These are phyloP conservation scores for Collybiopsis luxurians DNA, from an alignment of 768 basidiomycete genomes.

Conservation along the genomic window DNA sequence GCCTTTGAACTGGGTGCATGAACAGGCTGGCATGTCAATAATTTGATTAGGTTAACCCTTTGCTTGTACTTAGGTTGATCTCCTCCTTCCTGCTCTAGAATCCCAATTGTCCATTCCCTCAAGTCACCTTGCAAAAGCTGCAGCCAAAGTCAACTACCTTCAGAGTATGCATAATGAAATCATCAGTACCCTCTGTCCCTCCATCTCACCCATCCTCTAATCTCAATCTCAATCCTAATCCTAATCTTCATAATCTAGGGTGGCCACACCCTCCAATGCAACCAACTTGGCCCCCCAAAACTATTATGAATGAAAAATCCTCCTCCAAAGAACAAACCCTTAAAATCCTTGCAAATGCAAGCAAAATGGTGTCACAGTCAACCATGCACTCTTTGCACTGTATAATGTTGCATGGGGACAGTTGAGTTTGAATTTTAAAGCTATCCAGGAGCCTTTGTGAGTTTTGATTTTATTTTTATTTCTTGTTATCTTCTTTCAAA, in stretches of 20 bases:
- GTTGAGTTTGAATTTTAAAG: constrained; percentile 17
- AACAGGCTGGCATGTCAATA: background rate
- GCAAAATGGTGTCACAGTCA: constrained; percentile 54
- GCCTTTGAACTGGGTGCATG: constrained; percentile 18
- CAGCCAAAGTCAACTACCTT: constrained; percentile 46
- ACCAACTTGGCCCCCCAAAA: constrained; percentile 31
- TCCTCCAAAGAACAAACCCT: constrained; percentile 32
- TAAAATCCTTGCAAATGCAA: constrained; percentile 58
- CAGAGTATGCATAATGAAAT: constrained; percentile 44
- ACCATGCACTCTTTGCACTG: constrained; percentile 56
- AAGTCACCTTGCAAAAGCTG: constrained; percentile 27
- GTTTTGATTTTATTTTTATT: constrained; percentile 2
- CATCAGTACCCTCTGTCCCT: constrained; percentile 23
- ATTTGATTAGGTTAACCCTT: background rate
- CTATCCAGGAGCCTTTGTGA: constrained; percentile 24
- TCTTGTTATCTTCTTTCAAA: background rate
- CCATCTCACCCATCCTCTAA: background rate
- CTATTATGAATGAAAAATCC: constrained; percentile 26
- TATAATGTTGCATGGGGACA: constrained; percentile 57
- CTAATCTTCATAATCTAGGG: constrained; percentile 32
- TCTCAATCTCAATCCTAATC: background rate
- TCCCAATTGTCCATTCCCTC: constrained; percentile 19
- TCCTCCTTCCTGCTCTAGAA: constrained; percentile 26
- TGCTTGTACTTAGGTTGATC: constrained; percentile 10
- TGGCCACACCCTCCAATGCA: constrained; percentile 52